Conservation (phyloP, 257 asterid species). For the Nicotiana benthamiana region DNA sequence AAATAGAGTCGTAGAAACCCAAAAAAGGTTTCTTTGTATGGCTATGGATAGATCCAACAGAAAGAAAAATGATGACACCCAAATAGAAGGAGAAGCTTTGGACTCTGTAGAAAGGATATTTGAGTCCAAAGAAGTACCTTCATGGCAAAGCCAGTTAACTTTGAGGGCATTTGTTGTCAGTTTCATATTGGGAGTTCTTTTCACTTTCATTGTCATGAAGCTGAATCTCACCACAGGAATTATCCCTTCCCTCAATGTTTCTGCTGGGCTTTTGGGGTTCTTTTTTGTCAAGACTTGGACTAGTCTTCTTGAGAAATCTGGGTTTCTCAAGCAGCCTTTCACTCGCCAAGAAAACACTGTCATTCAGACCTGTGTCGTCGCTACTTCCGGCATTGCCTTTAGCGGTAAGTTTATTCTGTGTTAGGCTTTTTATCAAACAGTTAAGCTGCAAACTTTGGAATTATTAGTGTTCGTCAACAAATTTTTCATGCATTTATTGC, state of each 20-base stretch:
- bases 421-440: background rate
- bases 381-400: slow-evolving; percentile 90
- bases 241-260: slow-evolving; percentile 83
- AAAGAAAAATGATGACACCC: slow-evolving; percentile 8
- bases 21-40: background rate
- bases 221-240: slow-evolving; percentile 86
- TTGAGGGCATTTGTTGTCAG: slow-evolving; percentile 67
- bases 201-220: slow-evolving; percentile 91
- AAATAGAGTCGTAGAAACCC: background rate
- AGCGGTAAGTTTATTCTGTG: slow-evolving; percentile 45
- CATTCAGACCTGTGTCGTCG: slow-evolving; percentile 94
- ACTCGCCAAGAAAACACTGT: slow-evolving; percentile 92
- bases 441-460: background rate
- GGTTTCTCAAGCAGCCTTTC: slow-evolving; percentile 64
- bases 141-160: slow-evolving; percentile 84
- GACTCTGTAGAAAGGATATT: slow-evolving; percentile 59
- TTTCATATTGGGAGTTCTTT: slow-evolving; percentile 51
- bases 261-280: slow-evolving; percentile 91
- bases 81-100: slow-evolving; percentile 8
- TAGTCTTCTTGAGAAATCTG: slow-evolving; percentile 55
- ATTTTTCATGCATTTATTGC: background rate
- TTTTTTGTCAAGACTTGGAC: slow-evolving; percentile 88
- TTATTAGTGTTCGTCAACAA: background rate
- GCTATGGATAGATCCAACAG: slow-evolving; percentile 2
- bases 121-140: slow-evolving; percentile 65